Evolutionary conservation across 495 filamentous ascomycete genomes (phyloP).

Genomic region (Mycothermus thermophilus): DNA sequence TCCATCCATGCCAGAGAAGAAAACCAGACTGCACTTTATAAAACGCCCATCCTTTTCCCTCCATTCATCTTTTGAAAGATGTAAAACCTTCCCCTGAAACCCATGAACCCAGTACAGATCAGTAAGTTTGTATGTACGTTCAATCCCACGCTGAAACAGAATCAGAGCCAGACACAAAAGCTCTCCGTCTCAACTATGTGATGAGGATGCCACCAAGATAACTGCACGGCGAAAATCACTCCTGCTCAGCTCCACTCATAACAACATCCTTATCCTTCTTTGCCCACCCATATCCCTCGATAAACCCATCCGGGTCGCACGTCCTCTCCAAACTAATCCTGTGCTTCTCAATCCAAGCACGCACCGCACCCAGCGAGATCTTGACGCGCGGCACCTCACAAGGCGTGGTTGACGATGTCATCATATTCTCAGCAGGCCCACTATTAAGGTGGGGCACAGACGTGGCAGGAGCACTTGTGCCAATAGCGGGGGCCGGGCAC

Average conservation of each 20-base stretch:
- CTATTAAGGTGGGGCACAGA: background rate
- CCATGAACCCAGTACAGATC: background rate
- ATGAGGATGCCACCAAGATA: background rate
- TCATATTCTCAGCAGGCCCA: background rate
- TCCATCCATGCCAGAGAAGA: background rate
- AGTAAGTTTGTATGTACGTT: background rate
- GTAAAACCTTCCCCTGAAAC: background rate
- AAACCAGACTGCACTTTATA: background rate
- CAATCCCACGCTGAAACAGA: background rate
- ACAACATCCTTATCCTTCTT: slow-evolving; percentile 8
- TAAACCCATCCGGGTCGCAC: slow-evolving; percentile 45
- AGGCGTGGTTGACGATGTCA: background rate
- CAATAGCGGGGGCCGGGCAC: background rate
- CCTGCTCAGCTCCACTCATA: slow-evolving; percentile 18
- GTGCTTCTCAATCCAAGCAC: slow-evolving; percentile 38
- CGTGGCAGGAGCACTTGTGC: background rate
- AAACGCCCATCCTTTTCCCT: background rate
- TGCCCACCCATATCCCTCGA: slow-evolving; percentile 31
- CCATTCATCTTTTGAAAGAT: background rate
- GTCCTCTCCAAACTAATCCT: slow-evolving; percentile 32
- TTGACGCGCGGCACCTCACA: slow-evolving; percentile 28
- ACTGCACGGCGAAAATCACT: slow-evolving; percentile 1
- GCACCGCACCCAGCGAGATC: slow-evolving; percentile 41
- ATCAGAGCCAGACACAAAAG: background rate
- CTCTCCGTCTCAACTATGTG: background rate